Evolutionary conservation across 2,329 filamentous ascomycete genomes (phyloP).

Genomic region (Alternaria infectoria): DNA sequence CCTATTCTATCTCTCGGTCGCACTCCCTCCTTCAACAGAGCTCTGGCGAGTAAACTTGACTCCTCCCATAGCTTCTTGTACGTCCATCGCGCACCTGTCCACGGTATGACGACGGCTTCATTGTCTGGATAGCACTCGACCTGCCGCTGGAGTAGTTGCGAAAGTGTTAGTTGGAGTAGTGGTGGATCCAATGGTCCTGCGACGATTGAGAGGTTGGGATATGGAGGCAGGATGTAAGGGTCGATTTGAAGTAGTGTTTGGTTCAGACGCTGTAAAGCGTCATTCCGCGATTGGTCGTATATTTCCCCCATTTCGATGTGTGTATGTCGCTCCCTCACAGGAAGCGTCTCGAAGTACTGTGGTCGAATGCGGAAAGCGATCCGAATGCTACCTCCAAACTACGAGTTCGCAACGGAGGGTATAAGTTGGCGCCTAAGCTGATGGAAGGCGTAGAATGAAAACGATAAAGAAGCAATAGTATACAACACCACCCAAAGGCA

Average conservation of each 20-base stretch:
- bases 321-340: neutral
- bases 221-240: conserved; percentile 46
- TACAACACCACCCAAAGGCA: conserved; percentile 28
- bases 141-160: conserved; percentile 75
- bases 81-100: conserved; percentile 76
- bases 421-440: conserved; percentile 18
- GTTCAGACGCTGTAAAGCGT: conserved; percentile 44
- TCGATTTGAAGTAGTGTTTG: conserved; percentile 49
- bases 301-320: conserved; percentile 30
- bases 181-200: conserved; percentile 72
- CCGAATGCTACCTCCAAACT: neutral
- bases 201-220: conserved; percentile 63
- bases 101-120: conserved; percentile 75
- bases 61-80: conserved; percentile 55
- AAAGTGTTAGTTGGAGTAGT: conserved; percentile 73
- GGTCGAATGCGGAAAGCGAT: neutral
- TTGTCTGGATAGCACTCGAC: conserved; percentile 67
- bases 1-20: conserved; percentile 72
- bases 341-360: neutral
- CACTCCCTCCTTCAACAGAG: conserved; percentile 69
- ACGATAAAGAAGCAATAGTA: conserved; percentile 22
- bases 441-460: conserved; percentile 17
- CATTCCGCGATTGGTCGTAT: conserved; percentile 34
- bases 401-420: conserved; percentile 14
- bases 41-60: conserved; percentile 49